Base-by-base conservation (phyloP, 805 yeast genomes). In the Pichia californica region DNA sequence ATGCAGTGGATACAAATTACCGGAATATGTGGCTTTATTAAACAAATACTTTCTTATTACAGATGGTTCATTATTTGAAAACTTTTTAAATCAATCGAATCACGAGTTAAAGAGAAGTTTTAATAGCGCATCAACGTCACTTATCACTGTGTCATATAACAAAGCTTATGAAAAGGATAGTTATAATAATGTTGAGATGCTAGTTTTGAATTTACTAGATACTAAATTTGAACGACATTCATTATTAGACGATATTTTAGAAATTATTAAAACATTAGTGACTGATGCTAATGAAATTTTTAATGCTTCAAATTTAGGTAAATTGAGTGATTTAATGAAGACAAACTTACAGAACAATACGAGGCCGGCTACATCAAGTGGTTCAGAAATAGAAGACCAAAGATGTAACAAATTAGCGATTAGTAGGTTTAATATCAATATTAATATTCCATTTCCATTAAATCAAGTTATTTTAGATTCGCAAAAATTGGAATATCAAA, bases 361-460 rank as follows among this genome's bases (percentile, higher is more conserved):
- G 52, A 54, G 20, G 44, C 40, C 30, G 57, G 53, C 8, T 13
- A 41, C 50, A 5, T 47, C 40, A 7, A 43, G 2, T 13, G 14
- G n/a, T 2, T 16, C 43, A 33, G 18, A 36, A 30, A 14, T 40
- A 38, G 31, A 40, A 9, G 45, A 51, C n/a, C 57, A 48, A 55
- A 64, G 53, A 48, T 63, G 53, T 41, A 73, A 63, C 47, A 61
- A 67, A 25, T 69, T 68, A 36, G 56, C 77, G 2, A 67, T 82
- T 2, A 68, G 79, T 37, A 72, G 73, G 40, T 58, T 83, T 10
- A 76, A 74, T 45, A 61, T 83, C 36, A 78, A 80, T 33, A 47
- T 81, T 7, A 62, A 71, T n/a, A 61, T 89, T 19, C 96, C 97
- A 3, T 93, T 87, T 57, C 99, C 99, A 0, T 63, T 88, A 38